Evolutionary conservation across 805 yeast genomes (phyloP), one percentile per base, ranked within the genome.

Genomic region (Brettanomyces nanus): DNA sequence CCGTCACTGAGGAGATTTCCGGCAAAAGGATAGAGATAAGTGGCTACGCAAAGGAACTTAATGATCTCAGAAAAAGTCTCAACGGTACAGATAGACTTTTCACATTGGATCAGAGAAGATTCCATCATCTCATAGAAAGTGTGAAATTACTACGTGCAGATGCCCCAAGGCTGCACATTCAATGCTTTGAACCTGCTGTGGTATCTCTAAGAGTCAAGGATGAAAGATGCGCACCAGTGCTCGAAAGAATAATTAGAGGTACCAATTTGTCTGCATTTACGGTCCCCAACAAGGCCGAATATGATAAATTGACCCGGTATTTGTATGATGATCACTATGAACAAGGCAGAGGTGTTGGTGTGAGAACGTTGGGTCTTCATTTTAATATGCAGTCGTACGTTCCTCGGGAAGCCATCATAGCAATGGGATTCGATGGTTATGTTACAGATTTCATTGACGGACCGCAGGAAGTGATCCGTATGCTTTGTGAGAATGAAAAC

Each of bases 371-470:
- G 40, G 54, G 41, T 23, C 39, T 33, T 11, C 39, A 36, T 36
- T 40, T 41, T 20, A 38, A 38, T 10, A 29, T 37, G 4, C 31
- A 39, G 13, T 48, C 46, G 15, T 32, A 35, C 23, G 31, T 48
- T 21, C 30, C 45, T 2, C 28, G 40, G 13, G 44, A 41, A 3
- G 42, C 33, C 10, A 47, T 86, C 2, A 49, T 45, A 21, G 26
- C 40, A 0, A 56, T 64, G 18, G 95, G 95, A 0, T 87, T 92
- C 56, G 95, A 84, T 39, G 92, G 95, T 1, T 85, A 75, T 50
- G 47, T 87, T 19, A 58, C 71, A 2, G 96, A 92, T 48, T 75
- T 75, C 44, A 51, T 90, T 3, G 58, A 61, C 3, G 97, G 95
- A 1, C 95, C 95, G 1, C 51, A 57, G 5, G 71, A 72, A 7